phyloP scores from a whole-genome alignment of 1,284 basidiomycete genomes.

The Violaceomyces palustris region DNA sequence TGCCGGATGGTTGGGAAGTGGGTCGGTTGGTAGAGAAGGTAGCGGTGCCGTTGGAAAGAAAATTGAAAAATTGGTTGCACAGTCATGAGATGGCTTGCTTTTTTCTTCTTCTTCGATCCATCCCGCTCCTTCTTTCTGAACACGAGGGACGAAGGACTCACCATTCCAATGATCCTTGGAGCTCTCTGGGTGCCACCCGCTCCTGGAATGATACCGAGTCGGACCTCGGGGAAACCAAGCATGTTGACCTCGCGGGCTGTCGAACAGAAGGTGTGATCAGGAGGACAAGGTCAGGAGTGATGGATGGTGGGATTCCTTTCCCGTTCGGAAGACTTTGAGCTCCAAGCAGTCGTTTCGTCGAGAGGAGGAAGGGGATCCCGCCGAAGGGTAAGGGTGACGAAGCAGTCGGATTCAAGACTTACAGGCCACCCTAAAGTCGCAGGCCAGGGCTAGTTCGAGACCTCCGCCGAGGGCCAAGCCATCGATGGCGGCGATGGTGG shows the following conservation, averaged over 20 bases:
- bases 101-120: no score
- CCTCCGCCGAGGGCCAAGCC: constrained; percentile 88
- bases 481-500: constrained; percentile 87
- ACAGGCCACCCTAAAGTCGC: constrained; percentile 77
- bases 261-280: no score
- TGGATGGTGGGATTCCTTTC: no score
- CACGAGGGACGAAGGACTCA: neutral
- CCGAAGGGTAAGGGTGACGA: no score
- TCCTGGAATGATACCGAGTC: constrained; percentile 71
- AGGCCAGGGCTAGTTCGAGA: constrained; percentile 76
- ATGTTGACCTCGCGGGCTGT: constrained; percentile 9
- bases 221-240: constrained; percentile 17
- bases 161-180: constrained; percentile 10
- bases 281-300: no score
- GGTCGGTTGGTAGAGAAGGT: neutral
- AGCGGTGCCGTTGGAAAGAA: no score
- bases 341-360: no score
- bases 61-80: no score
- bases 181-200: constrained; percentile 20
- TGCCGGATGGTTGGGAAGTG: neutral
- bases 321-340: no score
- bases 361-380: no score
- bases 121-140: no score
- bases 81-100: no score
- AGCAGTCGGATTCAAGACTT: neutral